Conservation (phyloP, 2,329 filamentous ascomycete species). For the Phyllosticta paracitricarpa region DNA sequence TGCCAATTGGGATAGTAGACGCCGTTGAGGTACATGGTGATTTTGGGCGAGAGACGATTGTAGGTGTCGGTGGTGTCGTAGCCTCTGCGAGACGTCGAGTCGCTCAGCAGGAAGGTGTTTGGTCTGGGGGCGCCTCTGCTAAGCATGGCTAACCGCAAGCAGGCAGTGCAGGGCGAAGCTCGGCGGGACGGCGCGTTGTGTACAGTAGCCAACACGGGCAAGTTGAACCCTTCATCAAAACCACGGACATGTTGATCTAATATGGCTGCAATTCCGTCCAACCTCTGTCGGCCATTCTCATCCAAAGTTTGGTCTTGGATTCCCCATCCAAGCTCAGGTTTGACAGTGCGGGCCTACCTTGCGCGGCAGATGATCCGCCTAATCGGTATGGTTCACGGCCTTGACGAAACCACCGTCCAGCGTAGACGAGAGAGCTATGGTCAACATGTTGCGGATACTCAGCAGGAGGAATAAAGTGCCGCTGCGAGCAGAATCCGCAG, state of each 20-base stretch:
- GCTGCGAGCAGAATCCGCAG: not conserved
- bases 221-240: not conserved
- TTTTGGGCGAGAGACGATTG: constrained; percentile 5
- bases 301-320: not conserved
- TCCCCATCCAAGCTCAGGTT: not conserved
- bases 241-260: not conserved
- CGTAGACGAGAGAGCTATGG: not conserved
- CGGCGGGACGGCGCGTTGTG: constrained; percentile 8
- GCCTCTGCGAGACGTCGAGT: not conserved
- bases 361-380: not conserved
- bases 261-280: not conserved
- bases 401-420: not conserved
- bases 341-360: not conserved
- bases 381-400: not conserved
- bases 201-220: not conserved
- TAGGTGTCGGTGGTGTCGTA: not conserved
- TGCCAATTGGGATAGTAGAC: constrained; percentile 78
- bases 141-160: constrained; percentile 5
- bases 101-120: constrained; percentile 4
- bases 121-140: constrained; percentile 13
- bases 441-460: not conserved
- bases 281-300: not conserved
- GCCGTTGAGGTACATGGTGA: constrained; percentile 50
- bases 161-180: constrained; percentile 3
- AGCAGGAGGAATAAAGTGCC: not conserved